Percentiles rank a stretch among this genome's conserved stretches.
These are phyloP conservation scores for Hymenoscyphus albidus DNA, from an alignment of 2,329 filamentous ascomycete genomes.

Conservation along the genomic window DNA sequence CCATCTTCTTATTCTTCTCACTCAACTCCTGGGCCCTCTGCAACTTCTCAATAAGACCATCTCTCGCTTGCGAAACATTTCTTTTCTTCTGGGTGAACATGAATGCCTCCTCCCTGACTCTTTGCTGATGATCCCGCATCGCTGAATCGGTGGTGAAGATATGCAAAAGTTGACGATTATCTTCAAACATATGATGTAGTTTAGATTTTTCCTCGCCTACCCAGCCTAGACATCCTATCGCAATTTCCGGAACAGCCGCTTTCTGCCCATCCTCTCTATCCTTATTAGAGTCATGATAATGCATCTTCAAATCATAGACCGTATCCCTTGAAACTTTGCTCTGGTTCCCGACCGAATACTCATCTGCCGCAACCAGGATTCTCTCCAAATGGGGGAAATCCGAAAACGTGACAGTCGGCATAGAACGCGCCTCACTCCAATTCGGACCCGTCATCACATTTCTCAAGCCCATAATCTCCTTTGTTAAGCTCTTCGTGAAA, in stretches of 20 bases:
- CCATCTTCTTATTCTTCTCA: neutral
- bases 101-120: constrained; percentile 20
- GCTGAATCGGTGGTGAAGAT: constrained; percentile 19
- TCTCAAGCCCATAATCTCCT: constrained; percentile 12
- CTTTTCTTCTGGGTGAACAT: constrained; percentile 19
- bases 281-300: constrained; percentile 18
- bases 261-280: neutral
- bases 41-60: constrained; percentile 11
- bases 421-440: constrained; percentile 19
- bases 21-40: constrained; percentile 8
- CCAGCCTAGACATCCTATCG: constrained; percentile 27
- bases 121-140: constrained; percentile 21
- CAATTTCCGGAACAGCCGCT: constrained; percentile 19
- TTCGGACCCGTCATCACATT: constrained; percentile 29
- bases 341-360: constrained; percentile 24
- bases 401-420: constrained; percentile 17
- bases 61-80: neutral
- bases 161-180: constrained; percentile 22
- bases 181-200: constrained; percentile 18
- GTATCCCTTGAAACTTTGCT: constrained; percentile 24
- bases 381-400: constrained; percentile 14
- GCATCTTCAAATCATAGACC: constrained; percentile 23
- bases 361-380: constrained; percentile 24
- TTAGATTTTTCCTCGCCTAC: constrained; percentile 18
- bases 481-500: constrained; percentile 18